Conservation (phyloP, 1,139 yeast genomes). For the Blastobotrys illinoisensis region DNA sequence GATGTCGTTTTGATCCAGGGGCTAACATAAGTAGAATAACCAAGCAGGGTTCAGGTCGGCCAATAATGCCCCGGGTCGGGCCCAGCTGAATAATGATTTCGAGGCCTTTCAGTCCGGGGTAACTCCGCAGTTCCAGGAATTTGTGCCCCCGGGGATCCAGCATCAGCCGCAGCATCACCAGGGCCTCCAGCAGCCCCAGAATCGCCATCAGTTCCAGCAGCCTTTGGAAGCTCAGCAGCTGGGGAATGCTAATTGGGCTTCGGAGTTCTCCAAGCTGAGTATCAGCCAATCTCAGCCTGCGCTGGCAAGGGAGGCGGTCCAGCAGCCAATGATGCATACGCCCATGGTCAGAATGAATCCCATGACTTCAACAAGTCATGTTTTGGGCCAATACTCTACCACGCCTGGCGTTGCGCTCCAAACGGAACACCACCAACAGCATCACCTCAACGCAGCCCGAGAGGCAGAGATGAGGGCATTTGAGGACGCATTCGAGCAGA, state of each 20-base stretch:
- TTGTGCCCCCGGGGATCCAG: background rate
- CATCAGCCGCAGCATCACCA: constrained; percentile 1
- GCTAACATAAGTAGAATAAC: background rate
- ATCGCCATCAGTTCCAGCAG: background rate
- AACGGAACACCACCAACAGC: constrained; percentile 26
- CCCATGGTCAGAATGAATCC: background rate
- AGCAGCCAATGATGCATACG: background rate
- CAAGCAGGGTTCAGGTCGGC: constrained; percentile 6
- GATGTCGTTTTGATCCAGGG: too few relatives aligned
- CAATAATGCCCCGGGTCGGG: constrained; percentile 5
- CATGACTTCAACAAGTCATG: background rate
- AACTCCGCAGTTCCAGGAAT: background rate
- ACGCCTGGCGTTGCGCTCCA: constrained; percentile 15
- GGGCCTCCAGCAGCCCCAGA: background rate
- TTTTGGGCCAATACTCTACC: constrained; percentile 14
- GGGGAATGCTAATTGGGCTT: constrained; percentile 10
- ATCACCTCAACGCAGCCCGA: constrained; percentile 13
- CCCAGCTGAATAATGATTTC: constrained; percentile 12
- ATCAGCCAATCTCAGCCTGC: background rate
- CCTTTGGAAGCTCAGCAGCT: background rate
- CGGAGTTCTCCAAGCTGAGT: constrained; percentile 15
- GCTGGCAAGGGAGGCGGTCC: background rate
- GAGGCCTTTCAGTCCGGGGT: constrained; percentile 10
- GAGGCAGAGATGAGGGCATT: constrained; percentile 22
- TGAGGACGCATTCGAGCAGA: constrained; percentile 27